Evolutionary conservation across 139 green algal genomes (phyloP).

Genomic region (Zygnema cylindricum): DNA sequence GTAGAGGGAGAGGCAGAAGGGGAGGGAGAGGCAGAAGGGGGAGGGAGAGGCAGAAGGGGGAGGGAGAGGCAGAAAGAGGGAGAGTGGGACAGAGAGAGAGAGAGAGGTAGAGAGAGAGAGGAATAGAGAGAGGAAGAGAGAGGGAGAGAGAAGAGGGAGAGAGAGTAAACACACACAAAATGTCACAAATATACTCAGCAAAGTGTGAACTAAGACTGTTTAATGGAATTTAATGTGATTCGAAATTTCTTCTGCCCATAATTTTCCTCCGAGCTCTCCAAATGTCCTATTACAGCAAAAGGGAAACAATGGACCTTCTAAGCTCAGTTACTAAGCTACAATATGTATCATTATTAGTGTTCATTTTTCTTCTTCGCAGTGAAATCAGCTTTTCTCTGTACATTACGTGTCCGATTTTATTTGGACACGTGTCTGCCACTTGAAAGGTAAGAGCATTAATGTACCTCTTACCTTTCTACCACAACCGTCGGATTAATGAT

Average conservation of each 20-base stretch:
- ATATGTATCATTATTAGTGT: background rate
- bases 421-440: too few species aligned
- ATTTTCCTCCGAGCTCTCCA: background rate
- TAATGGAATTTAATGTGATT: background rate
- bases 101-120: constrained; percentile 27
- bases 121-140: constrained; percentile 22
- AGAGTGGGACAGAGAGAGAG: background rate
- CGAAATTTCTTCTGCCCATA: background rate
- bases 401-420: too few species aligned
- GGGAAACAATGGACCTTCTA: background rate
- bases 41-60: background rate
- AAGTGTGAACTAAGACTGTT: background rate
- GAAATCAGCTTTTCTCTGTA: background rate
- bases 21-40: background rate
- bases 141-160: constrained; percentile 8
- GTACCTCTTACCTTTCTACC: too few species aligned
- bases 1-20: background rate
- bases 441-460: too few species aligned
- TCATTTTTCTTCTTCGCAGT: background rate
- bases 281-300: too few species aligned
- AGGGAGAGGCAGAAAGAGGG: background rate
- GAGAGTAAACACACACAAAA: background rate
- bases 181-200: background rate
- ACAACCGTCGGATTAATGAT: too few species aligned
- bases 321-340: background rate